Conservation (phyloP, 257 asterid species). For the Forsythia viridissima region DNA sequence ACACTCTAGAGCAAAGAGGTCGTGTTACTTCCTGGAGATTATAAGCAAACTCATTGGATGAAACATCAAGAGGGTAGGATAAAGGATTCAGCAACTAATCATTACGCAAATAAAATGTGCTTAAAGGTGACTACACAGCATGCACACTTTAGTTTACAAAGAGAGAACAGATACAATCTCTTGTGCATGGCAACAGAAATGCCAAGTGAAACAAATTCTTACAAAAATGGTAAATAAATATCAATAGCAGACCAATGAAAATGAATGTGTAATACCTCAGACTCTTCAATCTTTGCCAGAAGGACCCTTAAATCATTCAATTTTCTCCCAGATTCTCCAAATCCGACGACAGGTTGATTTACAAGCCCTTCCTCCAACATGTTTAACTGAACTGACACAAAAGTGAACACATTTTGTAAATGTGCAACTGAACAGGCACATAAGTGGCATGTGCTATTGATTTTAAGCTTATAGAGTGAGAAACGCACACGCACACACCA, state of each 20-base stretch:
- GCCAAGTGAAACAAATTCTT: slow-evolving; percentile 3
- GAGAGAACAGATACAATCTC: slow-evolving; percentile 3
- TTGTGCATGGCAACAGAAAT: slow-evolving; percentile 4
- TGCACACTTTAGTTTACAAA: slow-evolving; percentile 11
- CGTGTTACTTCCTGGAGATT: background rate
- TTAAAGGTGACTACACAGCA: slow-evolving; percentile 6
- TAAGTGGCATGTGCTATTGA: background rate
- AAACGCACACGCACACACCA: background rate
- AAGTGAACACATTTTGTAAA: slow-evolving; percentile 33
- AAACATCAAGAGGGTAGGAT: slow-evolving; percentile 10
- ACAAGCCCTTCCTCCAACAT: slow-evolving; percentile 97
- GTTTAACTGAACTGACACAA: slow-evolving; percentile 95
- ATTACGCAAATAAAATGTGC: slow-evolving; percentile 18
- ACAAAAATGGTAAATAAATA: slow-evolving; percentile 16
- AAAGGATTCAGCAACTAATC: slow-evolving; percentile 18
- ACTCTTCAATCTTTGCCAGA: slow-evolving; percentile 92
- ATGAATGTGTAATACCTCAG: slow-evolving; percentile 65
- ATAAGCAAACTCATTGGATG: slow-evolving; percentile 17
- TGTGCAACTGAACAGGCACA: slow-evolving; percentile 13
- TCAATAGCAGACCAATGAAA: slow-evolving; percentile 11
- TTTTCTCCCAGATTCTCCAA: slow-evolving; percentile 95
- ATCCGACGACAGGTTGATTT: slow-evolving; percentile 89
- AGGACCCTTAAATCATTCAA: slow-evolving; percentile 81
- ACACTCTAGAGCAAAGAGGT: slow-evolving; percentile 7
- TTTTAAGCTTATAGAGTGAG: background rate